A percentile compares a stretch with the other conserved stretches of the same genome.
Evolutionary conservation across 345 rosid species (phyloP).

Genomic region (Toxicodendron radicans): DNA sequence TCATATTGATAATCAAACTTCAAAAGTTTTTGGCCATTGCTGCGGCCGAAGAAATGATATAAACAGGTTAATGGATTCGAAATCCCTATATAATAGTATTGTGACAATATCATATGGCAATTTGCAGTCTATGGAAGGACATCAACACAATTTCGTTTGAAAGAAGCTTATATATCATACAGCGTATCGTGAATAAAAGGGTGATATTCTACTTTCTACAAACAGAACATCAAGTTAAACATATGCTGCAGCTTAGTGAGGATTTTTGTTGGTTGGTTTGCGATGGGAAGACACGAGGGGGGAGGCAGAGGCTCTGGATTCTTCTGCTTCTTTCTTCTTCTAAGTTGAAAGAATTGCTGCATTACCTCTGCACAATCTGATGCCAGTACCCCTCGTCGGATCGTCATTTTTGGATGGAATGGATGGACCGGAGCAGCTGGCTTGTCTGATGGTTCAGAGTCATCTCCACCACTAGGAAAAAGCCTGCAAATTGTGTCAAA

Average conservation of each 20-base stretch:
- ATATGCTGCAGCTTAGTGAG: constrained; percentile 73
- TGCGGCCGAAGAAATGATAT: background rate
- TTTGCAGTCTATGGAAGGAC: background rate
- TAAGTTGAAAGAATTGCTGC: constrained; percentile 89
- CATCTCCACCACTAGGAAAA: constrained; percentile 53
- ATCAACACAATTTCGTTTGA: constrained; percentile 2
- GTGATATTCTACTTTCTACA: constrained; percentile 35
- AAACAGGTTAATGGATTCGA: background rate
- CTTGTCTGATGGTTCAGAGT: constrained; percentile 50
- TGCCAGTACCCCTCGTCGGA: constrained; percentile 75
- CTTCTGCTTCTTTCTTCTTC: constrained; percentile 77
- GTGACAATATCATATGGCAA: constrained; percentile 3
- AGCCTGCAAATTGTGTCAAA: constrained; percentile 48
- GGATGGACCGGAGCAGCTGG: constrained; percentile 85
- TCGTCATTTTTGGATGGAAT: constrained; percentile 86
- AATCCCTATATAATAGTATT: background rate
- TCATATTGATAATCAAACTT: background rate
- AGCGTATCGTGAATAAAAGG: no score
- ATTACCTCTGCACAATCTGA: constrained; percentile 81
- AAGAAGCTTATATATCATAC: background rate
- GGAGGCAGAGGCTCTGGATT: constrained; percentile 39
- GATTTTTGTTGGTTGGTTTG: constrained; percentile 65
- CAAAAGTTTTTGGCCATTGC: background rate
- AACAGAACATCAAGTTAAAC: constrained; percentile 66
- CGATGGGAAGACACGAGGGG: constrained; percentile 52